Base-by-base conservation (phyloP, 768 basidiomycete genomes). In the Steccherinum ochraceum region DNA sequence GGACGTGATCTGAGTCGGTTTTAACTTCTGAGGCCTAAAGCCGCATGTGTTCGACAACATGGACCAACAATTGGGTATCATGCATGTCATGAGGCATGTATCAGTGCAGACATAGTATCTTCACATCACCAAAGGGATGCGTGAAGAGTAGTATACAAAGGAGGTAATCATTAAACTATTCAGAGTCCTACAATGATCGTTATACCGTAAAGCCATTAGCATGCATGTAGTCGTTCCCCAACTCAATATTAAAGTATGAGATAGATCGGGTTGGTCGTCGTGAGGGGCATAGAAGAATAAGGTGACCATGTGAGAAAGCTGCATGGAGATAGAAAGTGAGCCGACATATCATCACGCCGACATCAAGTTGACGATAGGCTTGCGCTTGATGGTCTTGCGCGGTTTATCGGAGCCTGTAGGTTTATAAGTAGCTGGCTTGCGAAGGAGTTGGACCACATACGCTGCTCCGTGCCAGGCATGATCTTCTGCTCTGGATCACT, bases 1-100 rank as follows among this genome's bases (percentile, higher is more conserved):
- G 85, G 85, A 5, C 79, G 86, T 23, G 86, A 89, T 62, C 64
- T 88, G 51, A 83, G 79, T 19, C 78, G 83, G 12, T 86, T 88
- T 61, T 87, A 65, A 75, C 30, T 35, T 7, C 30, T 35, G 30
- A 35, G 30, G 16, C 30, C n/a, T n/a, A n/a, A n/a, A n/a, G 16
- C 7, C 30, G 30, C 16, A 16, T 35, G 30, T 35, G 7, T 16
- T 35, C 30, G 30, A 35, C 16, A 7, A 35, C 7, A 16, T 7
- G 30, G 30, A 35, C 7, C 30, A 7, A 35, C 7, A 16, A 35
- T 35, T 16, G 30, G 30, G 30, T 16, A 16, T 35, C 7, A 35
- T 35, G 16, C 30, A 35, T 35, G 30, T 7, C 7, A 7, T 7
- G 7, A 35, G 30, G 16, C 30, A 35, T 16, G 16, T 35, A 35